phyloP scores from a whole-genome alignment of 1,284 basidiomycete species.

The Ceratobasidium sp. region DNA sequence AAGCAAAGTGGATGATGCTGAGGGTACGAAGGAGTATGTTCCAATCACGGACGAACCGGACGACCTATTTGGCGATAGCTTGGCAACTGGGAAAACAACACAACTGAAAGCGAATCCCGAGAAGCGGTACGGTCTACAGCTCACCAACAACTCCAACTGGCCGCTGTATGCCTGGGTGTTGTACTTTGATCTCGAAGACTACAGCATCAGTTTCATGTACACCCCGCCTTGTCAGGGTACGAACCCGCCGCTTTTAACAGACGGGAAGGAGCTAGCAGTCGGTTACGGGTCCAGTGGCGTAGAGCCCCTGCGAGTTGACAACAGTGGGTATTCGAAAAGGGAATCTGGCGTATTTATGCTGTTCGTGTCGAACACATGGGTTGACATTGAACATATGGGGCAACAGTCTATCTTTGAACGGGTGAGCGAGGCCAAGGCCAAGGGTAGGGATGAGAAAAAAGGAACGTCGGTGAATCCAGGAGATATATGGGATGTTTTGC shows the following conservation, averaged over 20 bases:
- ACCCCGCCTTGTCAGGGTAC: background rate
- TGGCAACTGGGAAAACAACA: background rate
- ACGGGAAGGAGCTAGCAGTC: background rate
- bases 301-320: conserved; percentile 5
- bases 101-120: background rate
- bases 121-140: conserved; percentile 11
- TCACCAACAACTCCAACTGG: conserved; percentile 16
- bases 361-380: conserved; percentile 8
- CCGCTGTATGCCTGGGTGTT: conserved; percentile 25
- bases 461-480: background rate
- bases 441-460: background rate
- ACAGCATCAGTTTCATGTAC: conserved; percentile 27
- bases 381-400: conserved; percentile 10
- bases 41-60: background rate
- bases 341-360: conserved; percentile 27
- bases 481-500: background rate
- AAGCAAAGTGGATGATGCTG: background rate
- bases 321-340: background rate
- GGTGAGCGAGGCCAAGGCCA: background rate
- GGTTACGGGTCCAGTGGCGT: conserved; percentile 13
- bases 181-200: conserved; percentile 33
- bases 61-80: conserved; percentile 18
- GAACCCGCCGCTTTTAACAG: background rate
- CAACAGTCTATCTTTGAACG: conserved; percentile 13
- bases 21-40: background rate